Base-by-base conservation (phyloP, 306 rosid species). In the Oxytropis ochrocephala region DNA sequence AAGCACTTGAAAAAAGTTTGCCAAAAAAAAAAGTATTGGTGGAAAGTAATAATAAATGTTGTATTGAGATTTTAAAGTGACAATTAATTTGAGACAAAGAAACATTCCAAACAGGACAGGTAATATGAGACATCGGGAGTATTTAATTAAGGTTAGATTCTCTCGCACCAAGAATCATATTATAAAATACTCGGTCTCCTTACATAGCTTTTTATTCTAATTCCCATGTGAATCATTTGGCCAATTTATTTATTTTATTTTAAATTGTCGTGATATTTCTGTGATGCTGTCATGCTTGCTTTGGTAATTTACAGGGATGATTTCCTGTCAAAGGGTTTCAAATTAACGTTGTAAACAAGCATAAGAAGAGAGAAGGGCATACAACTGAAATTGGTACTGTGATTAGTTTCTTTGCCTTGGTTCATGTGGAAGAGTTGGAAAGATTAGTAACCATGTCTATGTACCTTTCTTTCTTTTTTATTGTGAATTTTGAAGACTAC, bases 291-390 rank as follows among this genome's bases (percentile, higher is more conserved):
- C 13, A 46, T 48, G 38, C 53, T 49, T 18, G n/a, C 41, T 67
- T 44, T 0, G 3, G 2, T 16, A 39, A 73, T 74, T 46, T 43
- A 41, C 83, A 85, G 94, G 85, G 92, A 85, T 48, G 84, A 83
- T 60, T 87, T 85, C 70, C 73, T 87, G 29, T 87, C 92, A 13
- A 55, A 80, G 64, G 88, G 92, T 48, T 87, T 87, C 84, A 85
- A 85, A 52, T 70, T 87, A 81, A 79, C 77, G 54, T 50, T 87
- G 38, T 87, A 69, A 77, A 54, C 11, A 49, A 41, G 44, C 60
- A 13, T 47, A 67, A 67, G 51, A 50, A 35, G n/a, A 56, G 74
- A 49, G 57, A 62, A 55, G 39, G 66, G 1, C 47, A 36, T 52
- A 44, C 30, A 10, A 14, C 61, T 56, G 58, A 76, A 53, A 60